Conservation (phyloP, 1,139 yeast species). For the Suhomyces kunorum region DNA sequence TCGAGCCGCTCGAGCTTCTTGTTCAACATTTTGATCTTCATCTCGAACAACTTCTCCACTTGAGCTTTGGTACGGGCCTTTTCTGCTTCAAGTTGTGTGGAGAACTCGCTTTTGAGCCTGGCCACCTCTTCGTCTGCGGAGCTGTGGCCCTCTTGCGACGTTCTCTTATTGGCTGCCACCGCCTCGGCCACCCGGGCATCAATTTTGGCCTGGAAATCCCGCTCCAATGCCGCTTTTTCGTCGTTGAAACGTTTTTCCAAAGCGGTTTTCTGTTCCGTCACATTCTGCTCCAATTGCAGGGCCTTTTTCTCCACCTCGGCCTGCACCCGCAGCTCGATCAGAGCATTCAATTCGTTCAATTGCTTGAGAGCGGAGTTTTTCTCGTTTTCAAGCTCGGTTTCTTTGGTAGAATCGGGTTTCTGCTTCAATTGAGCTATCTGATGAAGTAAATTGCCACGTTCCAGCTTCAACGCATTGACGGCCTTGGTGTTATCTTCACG, state of each 20-base stretch:
- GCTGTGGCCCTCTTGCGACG: no score
- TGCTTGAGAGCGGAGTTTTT: constrained; percentile 19
- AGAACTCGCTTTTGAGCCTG: constrained; percentile 30
- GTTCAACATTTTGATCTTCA: constrained; percentile 45
- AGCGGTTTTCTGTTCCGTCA: no score
- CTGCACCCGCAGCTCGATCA: constrained; percentile 16
- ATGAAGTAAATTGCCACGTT: constrained; percentile 14
- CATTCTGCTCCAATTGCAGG: no score
- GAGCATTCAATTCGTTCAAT: constrained; percentile 14
- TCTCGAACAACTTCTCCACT: constrained; percentile 43
- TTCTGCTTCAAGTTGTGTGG: constrained; percentile 34
- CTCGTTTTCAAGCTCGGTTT: constrained; percentile 22
- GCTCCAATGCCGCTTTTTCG: constrained; percentile 23
- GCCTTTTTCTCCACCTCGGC: neutral
- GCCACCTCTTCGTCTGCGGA: no score
- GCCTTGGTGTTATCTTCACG: constrained; percentile 13
- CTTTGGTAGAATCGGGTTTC: no score
- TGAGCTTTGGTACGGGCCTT: constrained; percentile 32
- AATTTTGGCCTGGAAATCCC: constrained; percentile 19
- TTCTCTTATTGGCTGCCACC: neutral
- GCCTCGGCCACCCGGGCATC: constrained; percentile 3
- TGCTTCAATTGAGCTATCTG: constrained; percentile 16
- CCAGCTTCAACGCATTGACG: constrained; percentile 15
- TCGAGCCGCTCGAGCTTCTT: constrained; percentile 44
- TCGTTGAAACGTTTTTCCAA: constrained; percentile 24